Conservation (phyloP, 2,329 filamentous ascomycete genomes). For the Endothia cerciana region DNA sequence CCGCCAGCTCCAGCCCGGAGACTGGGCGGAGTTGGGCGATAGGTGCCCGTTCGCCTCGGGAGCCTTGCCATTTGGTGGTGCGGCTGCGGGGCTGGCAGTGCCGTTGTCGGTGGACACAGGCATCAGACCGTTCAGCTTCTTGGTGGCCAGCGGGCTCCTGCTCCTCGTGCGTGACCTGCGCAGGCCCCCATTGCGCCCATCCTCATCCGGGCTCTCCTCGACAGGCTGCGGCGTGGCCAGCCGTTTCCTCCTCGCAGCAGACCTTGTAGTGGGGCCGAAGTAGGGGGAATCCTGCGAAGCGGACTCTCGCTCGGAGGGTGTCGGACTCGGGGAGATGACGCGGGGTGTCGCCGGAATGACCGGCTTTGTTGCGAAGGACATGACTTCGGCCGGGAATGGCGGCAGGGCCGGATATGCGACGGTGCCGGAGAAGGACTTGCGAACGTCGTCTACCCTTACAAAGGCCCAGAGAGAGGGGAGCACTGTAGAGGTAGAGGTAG, state of each 20-base stretch:
- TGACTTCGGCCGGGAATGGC: slow-evolving; percentile 56
- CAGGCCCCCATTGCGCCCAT: slow-evolving; percentile 52
- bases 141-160: slow-evolving; percentile 65
- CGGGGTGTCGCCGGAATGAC: slow-evolving; percentile 78
- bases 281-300: slow-evolving; percentile 61
- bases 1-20: slow-evolving; percentile 76
- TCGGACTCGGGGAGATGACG: slow-evolving; percentile 87
- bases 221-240: slow-evolving; percentile 63
- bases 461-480: slow-evolving; percentile 29
- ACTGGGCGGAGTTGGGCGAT: slow-evolving; percentile 66
- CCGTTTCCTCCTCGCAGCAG: slow-evolving; percentile 65
- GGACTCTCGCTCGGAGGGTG: slow-evolving; percentile 62
- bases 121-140: slow-evolving; percentile 58
- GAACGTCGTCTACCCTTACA: slow-evolving; percentile 50
- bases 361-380: slow-evolving; percentile 55
- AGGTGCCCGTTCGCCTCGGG: slow-evolving; percentile 66
- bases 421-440: slow-evolving; percentile 59
- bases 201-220: slow-evolving; percentile 58
- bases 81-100: slow-evolving; percentile 21
- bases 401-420: slow-evolving; percentile 61
- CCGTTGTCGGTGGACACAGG: slow-evolving; percentile 47
- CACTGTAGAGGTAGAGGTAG: slow-evolving; percentile 41
- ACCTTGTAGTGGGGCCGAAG: slow-evolving; percentile 76
- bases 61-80: slow-evolving; percentile 37
- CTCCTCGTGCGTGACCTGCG: slow-evolving; percentile 71